These are phyloP conservation scores for Prinsepia uniflora DNA, from an alignment of 306 rosid genomes.

Conservation along the genomic window DNA sequence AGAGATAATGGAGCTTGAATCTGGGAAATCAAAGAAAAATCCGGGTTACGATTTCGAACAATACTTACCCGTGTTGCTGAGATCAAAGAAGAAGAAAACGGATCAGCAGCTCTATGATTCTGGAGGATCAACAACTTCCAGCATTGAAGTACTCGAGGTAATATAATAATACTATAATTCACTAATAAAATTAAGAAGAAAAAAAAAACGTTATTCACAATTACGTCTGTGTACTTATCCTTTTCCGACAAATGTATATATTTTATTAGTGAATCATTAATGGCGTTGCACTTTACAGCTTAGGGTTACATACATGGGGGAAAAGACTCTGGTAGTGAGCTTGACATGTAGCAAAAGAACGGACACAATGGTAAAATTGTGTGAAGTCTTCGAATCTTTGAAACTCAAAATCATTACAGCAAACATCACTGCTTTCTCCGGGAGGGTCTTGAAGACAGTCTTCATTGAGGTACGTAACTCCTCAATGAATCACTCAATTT, in stretches of 20 bases:
- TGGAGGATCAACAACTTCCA: slow-evolving; percentile 45
- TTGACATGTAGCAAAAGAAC: slow-evolving; percentile 79
- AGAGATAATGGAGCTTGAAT: slow-evolving; percentile 76
- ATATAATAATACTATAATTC: not conserved
- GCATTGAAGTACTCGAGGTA: slow-evolving; percentile 74
- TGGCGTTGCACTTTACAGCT: slow-evolving; percentile 43
- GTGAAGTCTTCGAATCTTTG: slow-evolving; percentile 84
- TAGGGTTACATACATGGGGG: slow-evolving; percentile 68
- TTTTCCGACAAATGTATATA: not conserved
- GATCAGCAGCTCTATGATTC: slow-evolving; percentile 36
- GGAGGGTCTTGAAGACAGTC: slow-evolving; percentile 73
- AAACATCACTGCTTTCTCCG: slow-evolving; percentile 65
- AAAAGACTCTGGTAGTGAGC: slow-evolving; percentile 66
- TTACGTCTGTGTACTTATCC: no score
- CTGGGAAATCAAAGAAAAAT: slow-evolving; percentile 47
- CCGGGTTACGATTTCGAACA: slow-evolving; percentile 35
- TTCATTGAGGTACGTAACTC: slow-evolving; percentile 61
- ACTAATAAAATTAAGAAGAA: no score
- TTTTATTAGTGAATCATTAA: not conserved
- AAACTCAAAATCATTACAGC: slow-evolving; percentile 81
- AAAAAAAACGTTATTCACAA: no score
- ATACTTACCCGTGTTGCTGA: slow-evolving; percentile 50
- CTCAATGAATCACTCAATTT: not conserved
- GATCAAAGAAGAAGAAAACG: slow-evolving; percentile 76
- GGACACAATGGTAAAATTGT: slow-evolving; percentile 84